Conservation (phyloP, 2,329 filamentous ascomycete species). For the Aspergillus fructus region DNA sequence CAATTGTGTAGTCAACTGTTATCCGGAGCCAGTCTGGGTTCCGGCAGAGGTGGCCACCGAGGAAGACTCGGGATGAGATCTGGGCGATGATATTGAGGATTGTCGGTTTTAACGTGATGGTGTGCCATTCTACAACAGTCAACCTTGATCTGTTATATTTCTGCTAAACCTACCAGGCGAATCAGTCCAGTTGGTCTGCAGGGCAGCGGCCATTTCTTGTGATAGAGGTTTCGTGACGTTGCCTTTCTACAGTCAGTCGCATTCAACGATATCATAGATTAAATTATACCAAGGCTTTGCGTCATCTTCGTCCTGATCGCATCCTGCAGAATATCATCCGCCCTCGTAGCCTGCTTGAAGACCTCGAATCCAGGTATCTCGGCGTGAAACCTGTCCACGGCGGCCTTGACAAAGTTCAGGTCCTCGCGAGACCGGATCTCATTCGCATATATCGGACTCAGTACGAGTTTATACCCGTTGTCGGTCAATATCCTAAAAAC, state of each 20-base stretch:
- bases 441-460: constrained; percentile 20
- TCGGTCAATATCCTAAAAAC: constrained; percentile 10
- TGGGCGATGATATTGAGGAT: neutral
- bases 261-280: no score
- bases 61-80: neutral
- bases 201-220: no score
- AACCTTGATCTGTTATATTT: no score
- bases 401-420: constrained; percentile 18
- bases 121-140: neutral
- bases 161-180: no score
- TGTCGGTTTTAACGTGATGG: neutral
- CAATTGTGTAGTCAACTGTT: neutral
- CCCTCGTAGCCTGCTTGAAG: constrained; percentile 13
- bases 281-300: constrained; percentile 18
- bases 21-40: neutral
- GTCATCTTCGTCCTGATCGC: constrained; percentile 25
- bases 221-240: no score
- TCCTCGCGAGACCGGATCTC: constrained; percentile 23
- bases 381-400: constrained; percentile 18
- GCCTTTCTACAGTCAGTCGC: no score
- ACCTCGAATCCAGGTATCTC: constrained; percentile 20
- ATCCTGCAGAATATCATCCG: constrained; percentile 18
- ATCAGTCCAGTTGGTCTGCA: no score
- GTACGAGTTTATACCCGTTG: constrained; percentile 20
- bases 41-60: neutral